These are phyloP conservation scores for Penicillium riverlandense DNA, from an alignment of 495 filamentous ascomycete genomes.

Conservation along the genomic window DNA sequence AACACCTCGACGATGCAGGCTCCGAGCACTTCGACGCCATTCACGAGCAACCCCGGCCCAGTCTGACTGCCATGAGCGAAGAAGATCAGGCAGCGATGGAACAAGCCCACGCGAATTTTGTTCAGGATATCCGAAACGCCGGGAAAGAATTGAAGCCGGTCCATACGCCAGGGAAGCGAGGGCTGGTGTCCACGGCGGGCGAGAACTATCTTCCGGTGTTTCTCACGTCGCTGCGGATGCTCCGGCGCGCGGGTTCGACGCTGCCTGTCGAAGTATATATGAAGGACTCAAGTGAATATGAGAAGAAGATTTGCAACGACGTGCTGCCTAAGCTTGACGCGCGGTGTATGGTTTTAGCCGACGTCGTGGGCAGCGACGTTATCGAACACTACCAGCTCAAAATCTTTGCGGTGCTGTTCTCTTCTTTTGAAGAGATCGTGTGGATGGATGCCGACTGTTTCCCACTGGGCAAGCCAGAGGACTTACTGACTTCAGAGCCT, in stretches of 20 bases:
- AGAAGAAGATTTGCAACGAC: slow-evolving; percentile 44
- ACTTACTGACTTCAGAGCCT: slow-evolving; percentile 42
- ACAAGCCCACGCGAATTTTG: slow-evolving; percentile 36
- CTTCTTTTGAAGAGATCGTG: slow-evolving; percentile 52
- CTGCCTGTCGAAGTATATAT: slow-evolving; percentile 55
- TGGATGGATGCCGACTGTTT: slow-evolving; percentile 58
- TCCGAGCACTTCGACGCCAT: slow-evolving; percentile 27
- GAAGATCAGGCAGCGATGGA: slow-evolving; percentile 27
- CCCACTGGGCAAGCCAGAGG: slow-evolving; percentile 44
- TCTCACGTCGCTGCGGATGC: slow-evolving; percentile 48
- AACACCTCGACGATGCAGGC: slow-evolving; percentile 9
- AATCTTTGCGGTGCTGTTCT: slow-evolving; percentile 53
- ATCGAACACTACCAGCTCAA: slow-evolving; percentile 53
- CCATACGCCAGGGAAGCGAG: slow-evolving; percentile 39
- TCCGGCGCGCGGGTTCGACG: slow-evolving; percentile 47
- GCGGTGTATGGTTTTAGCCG: slow-evolving; percentile 42
- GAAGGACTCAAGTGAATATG: slow-evolving; percentile 41
- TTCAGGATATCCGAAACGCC: slow-evolving; percentile 24
- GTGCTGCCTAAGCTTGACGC: slow-evolving; percentile 45
- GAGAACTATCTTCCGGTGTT: slow-evolving; percentile 39
- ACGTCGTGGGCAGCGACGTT: slow-evolving; percentile 30
- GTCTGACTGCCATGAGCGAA: slow-evolving; percentile 26
- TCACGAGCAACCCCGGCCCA: slow-evolving; percentile 22
- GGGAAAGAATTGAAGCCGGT: slow-evolving; percentile 28
- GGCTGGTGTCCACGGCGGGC: slow-evolving; percentile 48